phyloP scores from a whole-genome alignment of 768 basidiomycete genomes.

The Hebeloma cylindrosporum region DNA sequence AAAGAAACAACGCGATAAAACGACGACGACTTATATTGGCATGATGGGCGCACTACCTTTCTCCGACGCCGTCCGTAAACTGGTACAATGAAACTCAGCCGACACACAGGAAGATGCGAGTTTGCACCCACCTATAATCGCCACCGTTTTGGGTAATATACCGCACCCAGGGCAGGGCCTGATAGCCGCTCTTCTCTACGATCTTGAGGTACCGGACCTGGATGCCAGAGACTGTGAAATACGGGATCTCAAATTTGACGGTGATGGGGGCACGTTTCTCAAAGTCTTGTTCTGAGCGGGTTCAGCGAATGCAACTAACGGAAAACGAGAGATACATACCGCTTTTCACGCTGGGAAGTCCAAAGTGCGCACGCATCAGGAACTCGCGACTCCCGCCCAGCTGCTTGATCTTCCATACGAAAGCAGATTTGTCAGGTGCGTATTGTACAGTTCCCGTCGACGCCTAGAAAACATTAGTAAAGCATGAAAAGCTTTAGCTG shows the following conservation, averaged over 20 bases:
- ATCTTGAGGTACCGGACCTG: slow-evolving; percentile 98
- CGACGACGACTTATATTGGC: slow-evolving; percentile 40
- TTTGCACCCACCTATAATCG: slow-evolving; percentile 81
- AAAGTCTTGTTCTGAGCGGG: slow-evolving; percentile 58
- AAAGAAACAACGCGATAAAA: slow-evolving; percentile 1
- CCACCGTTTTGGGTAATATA: slow-evolving; percentile 93
- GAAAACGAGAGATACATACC: slow-evolving; percentile 50
- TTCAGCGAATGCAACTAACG: not conserved
- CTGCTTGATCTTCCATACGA: slow-evolving; percentile 99
- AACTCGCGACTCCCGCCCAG: slow-evolving; percentile 95
- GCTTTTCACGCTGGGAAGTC: slow-evolving; percentile 87
- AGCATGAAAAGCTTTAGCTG: no score
- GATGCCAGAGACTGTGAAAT: slow-evolving; percentile 96
- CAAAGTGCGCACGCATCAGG: slow-evolving; percentile 98
- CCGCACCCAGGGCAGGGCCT: slow-evolving; percentile 93
- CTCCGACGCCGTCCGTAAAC: slow-evolving; percentile 72
- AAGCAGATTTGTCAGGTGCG: slow-evolving; percentile 96
- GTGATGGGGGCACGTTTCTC: slow-evolving; percentile 94
- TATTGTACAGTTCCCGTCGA: slow-evolving; percentile 96
- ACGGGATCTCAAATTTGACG: slow-evolving; percentile 98
- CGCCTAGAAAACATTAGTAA: slow-evolving; percentile 49
- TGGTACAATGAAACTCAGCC: slow-evolving; percentile 22
- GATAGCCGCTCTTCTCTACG: slow-evolving; percentile 98
- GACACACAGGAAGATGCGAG: not conserved
- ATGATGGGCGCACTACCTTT: slow-evolving; percentile 69